These are phyloP conservation scores for Endothia cerciana DNA, from an alignment of 2,329 filamentous ascomycete genomes.

Conservation along the genomic window DNA sequence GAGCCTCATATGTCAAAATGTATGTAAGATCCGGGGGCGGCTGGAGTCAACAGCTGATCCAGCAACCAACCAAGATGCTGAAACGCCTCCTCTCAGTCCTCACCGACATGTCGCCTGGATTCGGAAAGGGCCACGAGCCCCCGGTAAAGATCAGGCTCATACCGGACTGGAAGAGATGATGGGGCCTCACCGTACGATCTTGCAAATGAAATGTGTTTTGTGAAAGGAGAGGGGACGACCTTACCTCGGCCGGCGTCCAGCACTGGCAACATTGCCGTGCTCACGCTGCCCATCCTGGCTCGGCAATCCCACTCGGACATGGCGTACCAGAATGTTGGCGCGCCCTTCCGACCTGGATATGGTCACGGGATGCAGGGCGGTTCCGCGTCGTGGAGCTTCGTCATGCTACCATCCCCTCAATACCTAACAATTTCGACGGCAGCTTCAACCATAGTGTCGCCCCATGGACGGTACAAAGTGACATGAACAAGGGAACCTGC, in stretches of 20 bases:
- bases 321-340: slow-evolving; percentile 2
- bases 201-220: slow-evolving; percentile 19
- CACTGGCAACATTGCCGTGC: slow-evolving; percentile 16
- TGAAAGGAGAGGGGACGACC: slow-evolving; percentile 10
- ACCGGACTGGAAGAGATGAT: slow-evolving; percentile 23
- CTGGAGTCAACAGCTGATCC: slow-evolving; percentile 16
- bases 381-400: neutral
- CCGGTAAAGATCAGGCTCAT: slow-evolving; percentile 8
- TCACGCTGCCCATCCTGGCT: slow-evolving; percentile 17
- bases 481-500: slow-evolving; percentile 14
- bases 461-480: slow-evolving; percentile 1
- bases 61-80: slow-evolving; percentile 12
- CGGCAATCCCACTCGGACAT: slow-evolving; percentile 22
- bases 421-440: neutral
- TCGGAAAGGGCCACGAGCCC: slow-evolving; percentile 5
- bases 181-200: slow-evolving; percentile 26
- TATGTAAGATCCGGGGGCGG: slow-evolving; percentile 22
- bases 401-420: neutral
- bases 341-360: slow-evolving; percentile 10
- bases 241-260: slow-evolving; percentile 27
- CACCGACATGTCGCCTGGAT: slow-evolving; percentile 17
- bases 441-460: neutral
- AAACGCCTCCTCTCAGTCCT: neutral
- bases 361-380: slow-evolving; percentile 17
- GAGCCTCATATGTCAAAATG: slow-evolving; percentile 25